phyloP scores from a whole-genome alignment of 1,139 yeast genomes.

The Debaryomyces nepalensis region DNA sequence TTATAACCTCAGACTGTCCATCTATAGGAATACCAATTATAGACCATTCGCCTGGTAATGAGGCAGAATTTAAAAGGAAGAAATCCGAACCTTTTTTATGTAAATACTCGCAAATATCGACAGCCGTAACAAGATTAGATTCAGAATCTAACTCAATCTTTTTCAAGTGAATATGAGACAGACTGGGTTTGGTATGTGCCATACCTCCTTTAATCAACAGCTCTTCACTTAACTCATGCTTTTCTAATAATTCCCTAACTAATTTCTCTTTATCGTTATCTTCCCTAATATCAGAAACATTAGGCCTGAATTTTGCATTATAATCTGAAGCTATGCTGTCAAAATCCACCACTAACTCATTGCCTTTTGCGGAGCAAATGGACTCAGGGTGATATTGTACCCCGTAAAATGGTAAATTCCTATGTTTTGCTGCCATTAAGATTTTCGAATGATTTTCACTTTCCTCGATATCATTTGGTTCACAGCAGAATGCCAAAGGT shows the following conservation, averaged over 20 bases:
- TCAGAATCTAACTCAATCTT: slow-evolving; percentile 20
- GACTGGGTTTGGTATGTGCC: no score
- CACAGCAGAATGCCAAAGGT: slow-evolving; percentile 62
- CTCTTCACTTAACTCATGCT: slow-evolving; percentile 5
- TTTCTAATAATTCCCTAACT: slow-evolving; percentile 5
- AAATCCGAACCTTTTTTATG: slow-evolving; percentile 41
- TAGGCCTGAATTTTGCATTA: slow-evolving; percentile 28
- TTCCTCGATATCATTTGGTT: slow-evolving; percentile 31
- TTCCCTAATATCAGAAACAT: not conserved
- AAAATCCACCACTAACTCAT: slow-evolving; percentile 62
- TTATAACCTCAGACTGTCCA: slow-evolving; percentile 57
- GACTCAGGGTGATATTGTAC: slow-evolving; percentile 99
- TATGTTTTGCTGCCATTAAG: slow-evolving; percentile 81
- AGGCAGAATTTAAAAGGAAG: slow-evolving; percentile 71
- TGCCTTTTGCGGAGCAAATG: slow-evolving; percentile 77
- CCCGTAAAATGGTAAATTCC: slow-evolving; percentile 73
- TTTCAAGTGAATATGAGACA: slow-evolving; percentile 21
- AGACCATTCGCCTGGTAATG: slow-evolving; percentile 85
- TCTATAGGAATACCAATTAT: slow-evolving; percentile 73
- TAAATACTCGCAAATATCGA: slow-evolving; percentile 56
- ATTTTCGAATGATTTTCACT: slow-evolving; percentile 34
- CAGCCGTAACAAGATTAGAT: slow-evolving; percentile 25
- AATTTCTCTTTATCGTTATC: not conserved
- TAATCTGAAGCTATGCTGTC: slow-evolving; percentile 53
- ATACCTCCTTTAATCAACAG: slow-evolving; percentile 12